Evolutionary conservation across 2,329 filamentous ascomycete species (phyloP).

Genomic region (Alternaria dauci): DNA sequence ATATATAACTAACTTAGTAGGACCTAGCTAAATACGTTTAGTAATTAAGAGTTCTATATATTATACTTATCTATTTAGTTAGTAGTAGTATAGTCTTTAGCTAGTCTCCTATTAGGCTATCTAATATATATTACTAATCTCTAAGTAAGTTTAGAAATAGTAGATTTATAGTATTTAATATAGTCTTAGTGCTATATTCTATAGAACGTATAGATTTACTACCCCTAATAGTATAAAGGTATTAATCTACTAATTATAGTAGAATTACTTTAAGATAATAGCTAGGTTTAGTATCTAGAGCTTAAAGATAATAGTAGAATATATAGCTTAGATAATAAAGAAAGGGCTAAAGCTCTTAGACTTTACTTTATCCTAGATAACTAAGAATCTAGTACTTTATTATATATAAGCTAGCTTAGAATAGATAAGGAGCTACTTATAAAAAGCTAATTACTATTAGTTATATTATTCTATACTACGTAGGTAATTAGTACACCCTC

Average conservation of each 20-base stretch:
- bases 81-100: neutral
- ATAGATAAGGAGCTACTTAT: neutral
- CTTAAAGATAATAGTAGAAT: conserved; percentile 1
- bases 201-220: conserved; percentile 13
- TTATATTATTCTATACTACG: neutral
- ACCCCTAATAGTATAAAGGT: conserved; percentile 2
- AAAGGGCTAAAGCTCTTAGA: neutral
- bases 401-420: neutral
- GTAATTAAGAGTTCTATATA: conserved; percentile 57
- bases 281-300: neutral
- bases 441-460: neutral
- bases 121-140: conserved; percentile 14
- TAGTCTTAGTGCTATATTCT: conserved; percentile 12
- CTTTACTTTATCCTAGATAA: neutral
- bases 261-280: neutral
- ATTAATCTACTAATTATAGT: neutral
- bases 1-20: conserved; percentile 3
- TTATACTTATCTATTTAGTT: conserved; percentile 52
- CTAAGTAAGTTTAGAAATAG: neutral
- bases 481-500: neutral
- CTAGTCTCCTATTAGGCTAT: neutral
- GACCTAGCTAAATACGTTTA: conserved; percentile 44
- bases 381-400: neutral
- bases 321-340: conserved; percentile 3
- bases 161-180: neutral